Evolutionary conservation across 768 basidiomycete genomes (phyloP).

Genomic region (Dentipellis sp.): DNA sequence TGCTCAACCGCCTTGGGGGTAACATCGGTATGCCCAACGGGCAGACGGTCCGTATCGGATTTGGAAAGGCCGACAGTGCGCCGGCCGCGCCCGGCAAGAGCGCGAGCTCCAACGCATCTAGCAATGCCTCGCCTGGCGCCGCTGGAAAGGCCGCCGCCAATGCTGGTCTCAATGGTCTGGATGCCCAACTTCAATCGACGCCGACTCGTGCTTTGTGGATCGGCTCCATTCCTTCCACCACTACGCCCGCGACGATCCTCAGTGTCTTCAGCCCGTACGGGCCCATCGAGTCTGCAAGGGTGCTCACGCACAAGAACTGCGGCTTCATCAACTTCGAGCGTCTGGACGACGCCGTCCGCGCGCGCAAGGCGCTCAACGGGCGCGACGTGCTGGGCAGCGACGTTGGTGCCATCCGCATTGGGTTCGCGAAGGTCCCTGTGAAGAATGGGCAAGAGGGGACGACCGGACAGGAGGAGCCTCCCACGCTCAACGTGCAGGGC

Average conservation of each 20-base stretch:
- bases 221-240: constrained; percentile 91
- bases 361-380: constrained; percentile 91
- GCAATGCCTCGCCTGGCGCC: constrained; percentile 53
- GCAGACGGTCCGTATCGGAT: constrained; percentile 94
- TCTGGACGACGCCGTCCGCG: constrained; percentile 91
- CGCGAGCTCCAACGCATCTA: constrained; percentile 48
- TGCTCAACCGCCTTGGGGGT: constrained; percentile 89
- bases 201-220: constrained; percentile 97
- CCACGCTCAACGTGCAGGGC: constrained; percentile 65
- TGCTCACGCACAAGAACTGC: constrained; percentile 96
- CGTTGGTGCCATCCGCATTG: constrained; percentile 94
- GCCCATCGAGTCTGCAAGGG: constrained; percentile 93
- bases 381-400: constrained; percentile 94
- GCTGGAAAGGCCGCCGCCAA: constrained; percentile 37
- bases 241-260: constrained; percentile 88
- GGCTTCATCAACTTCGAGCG: constrained; percentile 97
- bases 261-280: constrained; percentile 98
- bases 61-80: constrained; percentile 95
- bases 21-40: constrained; percentile 93
- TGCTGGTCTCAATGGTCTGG: constrained; percentile 58
- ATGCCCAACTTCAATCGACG: constrained; percentile 79
- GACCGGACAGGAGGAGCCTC: constrained; percentile 50
- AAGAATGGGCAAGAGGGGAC: constrained; percentile 69
- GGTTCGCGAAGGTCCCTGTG: constrained; percentile 93
- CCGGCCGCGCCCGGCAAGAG: constrained; percentile 86